These are phyloP conservation scores for Toxicodendron radicans DNA, from an alignment of 345 rosid genomes.

Conservation along the genomic window DNA sequence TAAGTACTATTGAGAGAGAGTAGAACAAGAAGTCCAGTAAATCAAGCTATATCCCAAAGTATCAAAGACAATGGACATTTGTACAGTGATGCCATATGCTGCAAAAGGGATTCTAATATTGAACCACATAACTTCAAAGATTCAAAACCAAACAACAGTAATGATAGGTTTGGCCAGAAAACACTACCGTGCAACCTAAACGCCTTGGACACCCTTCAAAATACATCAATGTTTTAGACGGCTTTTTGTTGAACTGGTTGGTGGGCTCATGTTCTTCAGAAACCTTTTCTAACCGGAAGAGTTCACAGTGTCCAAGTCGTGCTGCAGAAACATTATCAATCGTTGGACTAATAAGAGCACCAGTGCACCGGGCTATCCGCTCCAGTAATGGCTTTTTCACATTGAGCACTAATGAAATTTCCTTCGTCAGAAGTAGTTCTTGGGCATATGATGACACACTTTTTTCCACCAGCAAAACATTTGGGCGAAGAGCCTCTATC, in stretches of 20 bases:
- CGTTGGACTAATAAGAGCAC: constrained; percentile 76
- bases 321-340: constrained; percentile 58
- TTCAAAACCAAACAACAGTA: not conserved
- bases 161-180: constrained; percentile 7
- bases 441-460: constrained; percentile 89
- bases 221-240: constrained; percentile 92
- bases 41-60: not conserved
- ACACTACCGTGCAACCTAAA: constrained; percentile 92
- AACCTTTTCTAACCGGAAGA: constrained; percentile 72
- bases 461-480: constrained; percentile 91
- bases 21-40: not conserved
- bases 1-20: not conserved
- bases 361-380: constrained; percentile 88
- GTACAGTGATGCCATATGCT: not conserved
- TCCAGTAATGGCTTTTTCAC: constrained; percentile 83
- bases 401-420: constrained; percentile 86
- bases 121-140: constrained; percentile 3
- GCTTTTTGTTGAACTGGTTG: constrained; percentile 65
- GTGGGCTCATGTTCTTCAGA: constrained; percentile 72
- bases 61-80: not conserved
- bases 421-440: constrained; percentile 78
- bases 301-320: constrained; percentile 82
- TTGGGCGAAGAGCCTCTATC: constrained; percentile 89
- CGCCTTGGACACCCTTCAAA: constrained; percentile 99
- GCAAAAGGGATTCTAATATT: not conserved